phyloP scores from a whole-genome alignment of 352 stramenopile genomes.

The Blastocystis sp. region DNA sequence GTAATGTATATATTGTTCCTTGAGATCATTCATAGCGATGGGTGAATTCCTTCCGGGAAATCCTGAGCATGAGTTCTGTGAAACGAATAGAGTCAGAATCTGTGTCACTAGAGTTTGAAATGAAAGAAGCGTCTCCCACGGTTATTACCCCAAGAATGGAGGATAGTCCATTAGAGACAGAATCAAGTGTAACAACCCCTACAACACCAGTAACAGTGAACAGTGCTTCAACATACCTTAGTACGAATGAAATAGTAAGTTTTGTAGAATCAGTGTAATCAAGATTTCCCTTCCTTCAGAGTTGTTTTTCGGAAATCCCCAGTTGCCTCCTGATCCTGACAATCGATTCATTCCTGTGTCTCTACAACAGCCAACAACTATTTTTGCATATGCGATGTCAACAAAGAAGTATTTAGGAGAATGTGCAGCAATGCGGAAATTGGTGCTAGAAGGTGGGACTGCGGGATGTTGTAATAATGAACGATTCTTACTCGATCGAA shows the following conservation, averaged over 20 bases:
- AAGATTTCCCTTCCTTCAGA: conserved; percentile 26
- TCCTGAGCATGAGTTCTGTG: neutral
- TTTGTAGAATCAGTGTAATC: neutral
- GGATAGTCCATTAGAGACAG: too few relatives aligned
- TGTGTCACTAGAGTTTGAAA: neutral
- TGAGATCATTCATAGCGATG: neutral
- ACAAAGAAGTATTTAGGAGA: neutral
- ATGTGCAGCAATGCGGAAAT: conserved; percentile 33
- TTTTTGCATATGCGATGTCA: conserved; percentile 38
- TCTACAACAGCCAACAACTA: conserved; percentile 8
- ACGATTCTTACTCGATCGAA: conserved; percentile 2
- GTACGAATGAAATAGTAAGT: neutral
- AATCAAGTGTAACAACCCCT: too few relatives aligned
- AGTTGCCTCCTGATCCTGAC: conserved; percentile 23
- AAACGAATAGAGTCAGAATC: neutral
- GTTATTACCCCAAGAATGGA: neutral
- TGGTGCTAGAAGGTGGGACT: conserved; percentile 14
- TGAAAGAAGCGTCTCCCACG: neutral
- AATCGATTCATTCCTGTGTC: conserved; percentile 58
- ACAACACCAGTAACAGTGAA: too few relatives aligned
- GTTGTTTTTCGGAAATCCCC: conserved; percentile 43
- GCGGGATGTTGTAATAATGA: conserved; percentile 18
- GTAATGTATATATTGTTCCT: neutral
- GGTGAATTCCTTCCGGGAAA: neutral
- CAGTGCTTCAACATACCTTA: neutral